Evolutionary conservation across 2,329 filamentous ascomycete species (phyloP).

Genomic region (Colletotrichum camelliae): DNA sequence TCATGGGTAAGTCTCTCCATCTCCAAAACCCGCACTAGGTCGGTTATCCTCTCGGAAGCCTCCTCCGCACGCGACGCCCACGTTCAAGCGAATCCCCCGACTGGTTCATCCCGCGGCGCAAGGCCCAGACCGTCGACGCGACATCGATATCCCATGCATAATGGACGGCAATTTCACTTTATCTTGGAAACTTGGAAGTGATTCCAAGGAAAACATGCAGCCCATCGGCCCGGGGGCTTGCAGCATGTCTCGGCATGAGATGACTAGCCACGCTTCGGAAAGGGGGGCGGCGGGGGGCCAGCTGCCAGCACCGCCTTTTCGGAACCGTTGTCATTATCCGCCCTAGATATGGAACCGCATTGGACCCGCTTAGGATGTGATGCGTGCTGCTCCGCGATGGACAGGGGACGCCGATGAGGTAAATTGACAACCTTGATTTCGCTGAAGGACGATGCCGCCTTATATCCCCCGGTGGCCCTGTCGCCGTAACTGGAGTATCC

Average conservation of each 20-base stretch:
- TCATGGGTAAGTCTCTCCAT: neutral
- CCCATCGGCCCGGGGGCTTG: constrained; percentile 16
- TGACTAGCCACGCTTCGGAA: neutral
- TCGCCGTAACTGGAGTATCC: neutral
- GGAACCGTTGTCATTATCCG: constrained; percentile 9
- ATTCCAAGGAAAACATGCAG: constrained; percentile 3
- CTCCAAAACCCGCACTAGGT: neutral
- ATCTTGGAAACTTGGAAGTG: neutral
- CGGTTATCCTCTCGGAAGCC: neutral
- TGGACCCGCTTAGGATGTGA: neutral
- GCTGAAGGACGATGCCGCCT: neutral
- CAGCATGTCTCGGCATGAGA: constrained; percentile 1
- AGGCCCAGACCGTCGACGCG: neutral
- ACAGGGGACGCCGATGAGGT: neutral
- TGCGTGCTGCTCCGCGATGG: neutral
- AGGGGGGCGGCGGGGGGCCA: neutral
- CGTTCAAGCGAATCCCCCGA: constrained; percentile 1
- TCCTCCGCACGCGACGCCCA: neutral
- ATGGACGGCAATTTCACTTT: constrained; percentile 1
- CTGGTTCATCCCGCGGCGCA: neutral
- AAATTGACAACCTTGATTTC: neutral
- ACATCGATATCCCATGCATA: neutral
- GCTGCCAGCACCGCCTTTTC: neutral
- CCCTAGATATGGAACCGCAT: constrained; percentile 16
- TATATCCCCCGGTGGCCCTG: constrained; percentile 15